Evolutionary conservation across 768 basidiomycete genomes (phyloP).

Genomic region (Mycena chlorophos): DNA sequence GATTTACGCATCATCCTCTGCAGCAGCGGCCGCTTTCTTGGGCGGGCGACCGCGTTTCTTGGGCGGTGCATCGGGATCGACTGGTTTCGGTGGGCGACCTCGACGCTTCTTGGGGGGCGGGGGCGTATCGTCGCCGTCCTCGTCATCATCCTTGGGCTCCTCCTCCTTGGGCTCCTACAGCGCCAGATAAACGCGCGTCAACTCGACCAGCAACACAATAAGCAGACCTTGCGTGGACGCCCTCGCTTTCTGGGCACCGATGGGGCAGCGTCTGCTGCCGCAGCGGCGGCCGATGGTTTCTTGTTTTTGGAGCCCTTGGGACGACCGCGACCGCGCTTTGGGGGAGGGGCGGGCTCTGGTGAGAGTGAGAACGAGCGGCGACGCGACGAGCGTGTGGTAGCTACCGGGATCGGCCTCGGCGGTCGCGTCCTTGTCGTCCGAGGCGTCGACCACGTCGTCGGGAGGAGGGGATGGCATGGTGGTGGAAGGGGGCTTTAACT

Average conservation of each 20-base stretch:
- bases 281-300: constrained; percentile 39
- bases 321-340: constrained; percentile 82
- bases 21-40: constrained; percentile 40
- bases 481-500: constrained; percentile 27
- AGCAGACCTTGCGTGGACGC: constrained; percentile 63
- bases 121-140: constrained; percentile 46
- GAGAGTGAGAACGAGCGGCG: constrained; percentile 27
- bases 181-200: constrained; percentile 22
- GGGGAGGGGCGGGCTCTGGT: constrained; percentile 41
- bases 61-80: constrained; percentile 52
- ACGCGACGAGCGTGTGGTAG: constrained; percentile 24
- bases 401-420: constrained; percentile 25
- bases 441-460: constrained; percentile 39
- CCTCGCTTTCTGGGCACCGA: constrained; percentile 58
- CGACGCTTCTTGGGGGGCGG: constrained; percentile 64
- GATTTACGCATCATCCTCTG: constrained; percentile 16
- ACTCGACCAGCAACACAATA: constrained; percentile 19
- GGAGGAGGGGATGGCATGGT: constrained; percentile 20
- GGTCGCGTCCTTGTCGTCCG: constrained; percentile 31
- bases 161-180: constrained; percentile 19
- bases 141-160: constrained; percentile 19
- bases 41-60: constrained; percentile 77
- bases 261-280: constrained; percentile 36
- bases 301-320: constrained; percentile 87
- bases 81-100: constrained; percentile 72